Percentiles rank a stretch among this genome's conserved stretches.
phyloP scores from a whole-genome alignment of 2,329 filamentous ascomycete species.

The Ceratocystis harringtonii region DNA sequence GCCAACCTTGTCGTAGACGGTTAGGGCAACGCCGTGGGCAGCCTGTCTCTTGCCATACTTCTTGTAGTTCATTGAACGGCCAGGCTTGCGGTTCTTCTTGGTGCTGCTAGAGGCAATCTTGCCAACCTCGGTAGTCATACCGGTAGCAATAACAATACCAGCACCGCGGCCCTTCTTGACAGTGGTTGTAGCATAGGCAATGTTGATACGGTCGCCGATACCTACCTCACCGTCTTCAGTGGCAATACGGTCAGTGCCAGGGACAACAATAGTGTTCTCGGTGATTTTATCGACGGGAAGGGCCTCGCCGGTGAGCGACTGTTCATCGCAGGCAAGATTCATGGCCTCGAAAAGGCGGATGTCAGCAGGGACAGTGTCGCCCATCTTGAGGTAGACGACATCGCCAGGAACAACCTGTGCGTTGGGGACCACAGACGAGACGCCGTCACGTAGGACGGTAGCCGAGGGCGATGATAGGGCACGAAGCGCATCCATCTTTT shows the following conservation, averaged over 20 bases:
- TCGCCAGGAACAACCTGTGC: constrained; percentile 57
- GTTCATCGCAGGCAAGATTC: constrained; percentile 68
- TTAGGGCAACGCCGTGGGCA: constrained; percentile 32
- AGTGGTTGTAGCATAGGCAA: constrained; percentile 59
- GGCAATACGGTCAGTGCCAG: constrained; percentile 33
- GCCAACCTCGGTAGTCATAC: constrained; percentile 57
- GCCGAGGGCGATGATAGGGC: constrained; percentile 49
- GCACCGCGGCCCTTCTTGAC: constrained; percentile 59
- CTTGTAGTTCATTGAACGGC: constrained; percentile 37
- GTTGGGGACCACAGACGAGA: constrained; percentile 41
- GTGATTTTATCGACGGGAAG: constrained; percentile 53
- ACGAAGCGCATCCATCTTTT: constrained; percentile 49
- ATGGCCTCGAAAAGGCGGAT: constrained; percentile 55
- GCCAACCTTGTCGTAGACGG: constrained; percentile 34
- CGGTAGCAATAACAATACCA: constrained; percentile 58
- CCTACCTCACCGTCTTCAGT: constrained; percentile 37
- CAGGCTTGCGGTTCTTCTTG: constrained; percentile 41
- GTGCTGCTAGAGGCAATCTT: constrained; percentile 46
- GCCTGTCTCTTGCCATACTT: constrained; percentile 39
- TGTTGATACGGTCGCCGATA: constrained; percentile 58
- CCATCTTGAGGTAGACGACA: constrained; percentile 50
- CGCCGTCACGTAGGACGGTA: constrained; percentile 45
- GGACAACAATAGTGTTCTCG: constrained; percentile 32
- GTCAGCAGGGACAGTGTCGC: constrained; percentile 62
- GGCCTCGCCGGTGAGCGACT: constrained; percentile 62